These are phyloP conservation scores for Phytophthora fragariaefolia DNA, from an alignment of 352 stramenopile genomes.

Conservation along the genomic window DNA sequence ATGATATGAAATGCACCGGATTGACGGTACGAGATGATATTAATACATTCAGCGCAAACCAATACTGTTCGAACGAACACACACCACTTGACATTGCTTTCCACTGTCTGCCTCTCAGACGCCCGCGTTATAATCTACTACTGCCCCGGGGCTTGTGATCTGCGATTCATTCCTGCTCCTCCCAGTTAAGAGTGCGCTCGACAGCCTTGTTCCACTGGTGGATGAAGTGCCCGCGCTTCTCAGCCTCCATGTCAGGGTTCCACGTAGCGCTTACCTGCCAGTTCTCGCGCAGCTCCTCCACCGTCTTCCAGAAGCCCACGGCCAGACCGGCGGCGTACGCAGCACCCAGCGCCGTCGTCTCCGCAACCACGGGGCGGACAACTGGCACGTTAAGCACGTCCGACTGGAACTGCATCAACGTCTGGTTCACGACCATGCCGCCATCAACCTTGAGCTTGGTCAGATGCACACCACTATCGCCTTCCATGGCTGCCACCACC, in stretches of 20 bases:
- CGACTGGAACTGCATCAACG: conserved; percentile 99
- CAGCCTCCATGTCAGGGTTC: conserved; percentile 72
- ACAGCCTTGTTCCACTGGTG: conserved; percentile 88
- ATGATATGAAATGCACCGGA: not conserved
- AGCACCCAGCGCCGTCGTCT: conserved; percentile 98
- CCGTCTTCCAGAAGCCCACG: conserved; percentile 95
- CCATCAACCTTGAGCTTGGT: conserved; percentile 96
- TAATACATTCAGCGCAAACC: not conserved
- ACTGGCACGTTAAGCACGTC: conserved; percentile 96
- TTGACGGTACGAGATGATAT: not conserved
- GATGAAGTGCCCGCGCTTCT: conserved; percentile 62
- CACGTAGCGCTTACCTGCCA: conserved; percentile 82
- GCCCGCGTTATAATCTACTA: conserved; percentile 37
- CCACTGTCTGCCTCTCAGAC: conserved; percentile 6
- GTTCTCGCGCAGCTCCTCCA: conserved; percentile 86
- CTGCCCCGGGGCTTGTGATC: conserved; percentile 4
- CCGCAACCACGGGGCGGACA: conserved; percentile 92
- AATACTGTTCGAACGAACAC: not conserved
- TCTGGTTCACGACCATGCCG: conserved; percentile 97
- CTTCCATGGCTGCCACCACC: conserved; percentile 95
- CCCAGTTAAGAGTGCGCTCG: conserved; percentile 85
- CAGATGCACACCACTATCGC: conserved; percentile 90
- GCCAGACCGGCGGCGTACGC: conserved; percentile 97
- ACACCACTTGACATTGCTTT: conserved; percentile 31
- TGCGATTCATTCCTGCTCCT: conserved; percentile 54